Base-by-base conservation (phyloP, 371 early-diverging fungal species). In the Zopfochytrium polystomum region DNA sequence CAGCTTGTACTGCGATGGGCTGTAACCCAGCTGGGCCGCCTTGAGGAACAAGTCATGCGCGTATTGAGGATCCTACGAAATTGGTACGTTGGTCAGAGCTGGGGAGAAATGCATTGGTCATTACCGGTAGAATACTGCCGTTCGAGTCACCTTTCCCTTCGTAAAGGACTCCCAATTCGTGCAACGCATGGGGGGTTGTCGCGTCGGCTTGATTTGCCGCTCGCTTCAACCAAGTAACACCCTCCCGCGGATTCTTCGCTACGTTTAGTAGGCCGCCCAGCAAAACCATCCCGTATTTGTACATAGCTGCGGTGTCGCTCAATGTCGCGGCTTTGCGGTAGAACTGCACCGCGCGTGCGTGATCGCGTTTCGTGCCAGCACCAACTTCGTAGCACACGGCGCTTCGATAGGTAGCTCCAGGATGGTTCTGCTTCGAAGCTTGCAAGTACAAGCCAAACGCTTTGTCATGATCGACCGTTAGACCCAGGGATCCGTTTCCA, bases 381-480 rank as follows among this genome's bases (percentile, higher is more conserved):
- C 96, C 97, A 15, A 89, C 76, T 64, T 98, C 98, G 70, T 95
- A 92, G 74, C 95, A 96, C 7, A 95, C 96, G 2, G 91, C 98
- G 0, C 90, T 87, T 55, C 97, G 86, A 72, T 93, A 98, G 18
- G 91, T 92, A 20, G 96, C 91, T 9, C 87, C 88, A 0, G 96
- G 87, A 70, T 95, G 97, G 68, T 81, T 86, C 59, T 90, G 90
- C 69, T 96, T 96, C 13, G 93, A 87, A 0, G 95, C 96, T 70
- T 91, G 90, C 46, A 91, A 73, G 70, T 95, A 98, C 26, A 90
- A 77, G n/a, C 79, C 65, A 64, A 95, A 96, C 1, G 97, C 97
- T 65, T 88, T 88, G 62, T 90, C 92, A 58, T 88, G 86, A 73
- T 95, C 95, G 27, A 86, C 76, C 42, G 75, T 67, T 15, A 93